Base-by-base conservation (phyloP, 179 eudicot species). In the Gypsophila paniculata region DNA sequence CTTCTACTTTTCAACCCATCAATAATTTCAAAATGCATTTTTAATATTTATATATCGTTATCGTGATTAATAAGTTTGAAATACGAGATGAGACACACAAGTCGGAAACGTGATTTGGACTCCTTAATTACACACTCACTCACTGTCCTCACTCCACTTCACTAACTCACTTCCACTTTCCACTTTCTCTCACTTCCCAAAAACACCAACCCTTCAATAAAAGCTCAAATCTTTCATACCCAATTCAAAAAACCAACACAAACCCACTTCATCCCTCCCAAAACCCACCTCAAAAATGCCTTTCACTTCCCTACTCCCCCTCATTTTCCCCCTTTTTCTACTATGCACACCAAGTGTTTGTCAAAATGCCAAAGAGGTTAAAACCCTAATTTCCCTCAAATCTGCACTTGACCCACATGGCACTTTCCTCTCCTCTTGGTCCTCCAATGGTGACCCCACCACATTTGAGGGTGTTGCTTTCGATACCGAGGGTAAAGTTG, bases 401-500 rank as follows among this genome's bases (percentile, higher is more conserved):
- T 55, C 87, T 70, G 76, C 88, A 3, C 72, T 91, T 48, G 97
- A 91, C 89, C 97, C 97, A 32, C 80, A 75, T 34, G 74, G 75
- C 57, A 69, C 70, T 44, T 71, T 75, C 76, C 88, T 91, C 66
- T 71, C 86, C 6, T 90, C 97, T 9, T 91, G 97, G 97, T 68
- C 80, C 34, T 21, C 69, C 25, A 71, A 82, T 68, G 85, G 80
- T 6, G 73, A 81, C 75, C 90, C 90, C 46, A 34, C 82, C 22
- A 42, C 83, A 4, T 91, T 90, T 75, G 90, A 85, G 36, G 97
- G 97, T 66, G 73, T 91, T 51, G 91, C 90, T 49, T 91, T 91
- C 59, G 74, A 90, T 68, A 87, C 80, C 57, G 19, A 11, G 19
- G 91, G 91, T n/a, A 82, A 73, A 18, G 96, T 91, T 15, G 93